A percentile compares a stretch with the other conserved stretches of the same genome.
Evolutionary conservation across 768 basidiomycete genomes (phyloP).

Genomic region (Termitomyces heimii): DNA sequence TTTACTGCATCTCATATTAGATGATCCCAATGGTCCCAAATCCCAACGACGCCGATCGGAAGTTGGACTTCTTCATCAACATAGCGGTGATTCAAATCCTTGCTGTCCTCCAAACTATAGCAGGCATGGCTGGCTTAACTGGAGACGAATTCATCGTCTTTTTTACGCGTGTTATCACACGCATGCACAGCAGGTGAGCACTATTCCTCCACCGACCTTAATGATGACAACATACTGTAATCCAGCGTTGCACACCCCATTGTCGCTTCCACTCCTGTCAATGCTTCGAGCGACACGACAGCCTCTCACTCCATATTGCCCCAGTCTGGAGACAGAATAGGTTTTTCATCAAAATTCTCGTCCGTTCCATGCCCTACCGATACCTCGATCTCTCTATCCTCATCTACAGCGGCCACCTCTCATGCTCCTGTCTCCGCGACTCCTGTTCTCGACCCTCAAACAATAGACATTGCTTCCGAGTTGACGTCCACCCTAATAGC

Average conservation of each 20-base stretch:
- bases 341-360: neutral
- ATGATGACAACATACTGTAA: neutral
- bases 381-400: neutral
- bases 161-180: neutral
- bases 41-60: neutral
- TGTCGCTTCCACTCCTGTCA: neutral
- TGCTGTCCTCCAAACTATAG: neutral
- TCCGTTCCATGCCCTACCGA: neutral
- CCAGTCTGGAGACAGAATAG: neutral
- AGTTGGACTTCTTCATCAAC: neutral
- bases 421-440: neutral
- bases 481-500: neutral
- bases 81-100: neutral
- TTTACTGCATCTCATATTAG: neutral
- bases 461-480: neutral
- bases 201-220: neutral
- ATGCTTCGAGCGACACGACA: neutral
- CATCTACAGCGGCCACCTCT: neutral
- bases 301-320: neutral
- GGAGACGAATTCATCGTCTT: neutral
- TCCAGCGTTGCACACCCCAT: neutral
- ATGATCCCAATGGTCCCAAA: neutral
- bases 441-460: neutral
- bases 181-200: neutral
- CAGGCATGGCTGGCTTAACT: neutral